Base-by-base conservation (phyloP, 495 filamentous ascomycete species). In the Daldinia caldariorum region DNA sequence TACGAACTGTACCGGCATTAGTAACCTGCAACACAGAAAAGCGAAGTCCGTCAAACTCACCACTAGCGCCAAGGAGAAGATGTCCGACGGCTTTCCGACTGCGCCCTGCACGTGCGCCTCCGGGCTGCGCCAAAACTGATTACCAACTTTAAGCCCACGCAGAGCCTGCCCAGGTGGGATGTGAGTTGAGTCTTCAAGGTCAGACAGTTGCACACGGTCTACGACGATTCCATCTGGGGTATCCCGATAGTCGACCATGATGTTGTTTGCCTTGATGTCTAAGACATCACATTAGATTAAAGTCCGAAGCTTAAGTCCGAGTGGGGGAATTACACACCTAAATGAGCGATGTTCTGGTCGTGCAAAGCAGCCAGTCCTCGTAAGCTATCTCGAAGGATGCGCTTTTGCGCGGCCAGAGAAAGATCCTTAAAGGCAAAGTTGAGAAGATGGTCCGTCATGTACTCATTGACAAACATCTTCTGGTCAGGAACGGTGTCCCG, bases 381-480 rank as follows among this genome's bases (percentile, higher is more conserved):
- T 26, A 84, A 72, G 32, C 78, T 75, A 69, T 82, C 78, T 67
- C 81, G 79, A 43, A 84, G 80, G 53, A 84, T 79, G 49, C 76
- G 70, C 65, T 85, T 85, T 31, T 70, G 81, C 59, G 71, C 58
- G 10, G 59, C 49, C 32, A 82, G 43, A 20, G 82, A 65, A 13
- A 83, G 54, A 51, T 79, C 63, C 57, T 81, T 79, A 50, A 79
- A 79, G 56, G 73, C 81, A 57, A 85, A 79, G 62, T 69, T 71
- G 41, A 84, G 79, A 12, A 84, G 71, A 68, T 84, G 74, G 49
- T 81, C 82, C 7, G 74, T 80, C 55, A 83, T 71, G 66, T 85
- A 80, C 53, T 83, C 76, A 58, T 80, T 84, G 58, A 85, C 80
- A 70, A 85, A 82, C 77, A 83, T 82, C 10, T 78, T 80, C 67